Conservation (phyloP, 2,329 filamentous ascomycete genomes). For the Whalleya microplaca region DNA sequence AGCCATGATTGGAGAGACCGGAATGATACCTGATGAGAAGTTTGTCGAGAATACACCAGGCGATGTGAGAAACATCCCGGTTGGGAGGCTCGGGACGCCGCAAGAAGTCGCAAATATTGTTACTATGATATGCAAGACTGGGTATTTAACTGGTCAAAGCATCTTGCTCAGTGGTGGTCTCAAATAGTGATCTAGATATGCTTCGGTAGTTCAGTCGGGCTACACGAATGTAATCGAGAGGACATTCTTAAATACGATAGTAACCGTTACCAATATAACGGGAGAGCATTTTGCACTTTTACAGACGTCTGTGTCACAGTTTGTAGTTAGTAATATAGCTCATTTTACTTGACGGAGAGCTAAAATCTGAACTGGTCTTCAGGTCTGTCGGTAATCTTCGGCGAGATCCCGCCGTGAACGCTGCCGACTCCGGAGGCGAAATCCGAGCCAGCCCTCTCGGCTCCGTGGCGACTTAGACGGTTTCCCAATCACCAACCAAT, state of each 20-base stretch:
- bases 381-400: slow-evolving; percentile 10
- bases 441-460: not conserved
- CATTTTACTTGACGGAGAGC: too few species aligned
- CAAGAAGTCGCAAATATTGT: slow-evolving; percentile 65
- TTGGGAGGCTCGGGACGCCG: slow-evolving; percentile 60
- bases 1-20: slow-evolving; percentile 68
- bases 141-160: slow-evolving; percentile 62
- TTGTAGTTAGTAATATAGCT: too few species aligned
- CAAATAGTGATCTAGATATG: slow-evolving; percentile 40
- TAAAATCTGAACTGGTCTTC: not conserved
- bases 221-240: not conserved
- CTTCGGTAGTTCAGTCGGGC: not conserved
- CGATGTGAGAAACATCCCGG: slow-evolving; percentile 61
- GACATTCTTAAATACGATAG: not conserved
- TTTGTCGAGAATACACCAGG: slow-evolving; percentile 55
- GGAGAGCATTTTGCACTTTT: not conserved
- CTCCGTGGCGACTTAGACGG: slow-evolving; percentile 11
- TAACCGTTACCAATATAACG: not conserved
- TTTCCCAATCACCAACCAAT: not conserved
- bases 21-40: slow-evolving; percentile 63
- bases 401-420: slow-evolving; percentile 3
- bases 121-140: slow-evolving; percentile 62
- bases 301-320: not conserved
- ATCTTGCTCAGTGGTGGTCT: slow-evolving; percentile 56
- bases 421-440: slow-evolving; percentile 15